Conservation (phyloP, 225 moss, liverwort and hornwort species). For the Anthoceros angustus region DNA sequence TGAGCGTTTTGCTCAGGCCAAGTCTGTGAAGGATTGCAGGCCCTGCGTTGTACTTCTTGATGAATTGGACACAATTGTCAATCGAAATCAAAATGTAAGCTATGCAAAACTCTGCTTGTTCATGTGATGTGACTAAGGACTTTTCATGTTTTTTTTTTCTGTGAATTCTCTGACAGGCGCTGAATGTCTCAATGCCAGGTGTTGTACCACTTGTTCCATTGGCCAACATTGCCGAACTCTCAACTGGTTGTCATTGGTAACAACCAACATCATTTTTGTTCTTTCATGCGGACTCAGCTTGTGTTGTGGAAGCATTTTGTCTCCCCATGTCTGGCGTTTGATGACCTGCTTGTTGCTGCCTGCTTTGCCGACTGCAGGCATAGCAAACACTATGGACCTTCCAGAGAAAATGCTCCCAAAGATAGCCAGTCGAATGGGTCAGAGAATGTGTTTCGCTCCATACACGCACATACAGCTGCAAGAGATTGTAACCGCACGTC, state of each 20-base stretch:
- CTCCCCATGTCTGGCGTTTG: background rate
- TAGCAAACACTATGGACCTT: slow-evolving; percentile 98
- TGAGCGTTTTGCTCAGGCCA: slow-evolving; percentile 57
- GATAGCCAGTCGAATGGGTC: slow-evolving; percentile 90
- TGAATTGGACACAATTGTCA: slow-evolving; percentile 84
- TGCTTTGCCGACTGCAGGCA: slow-evolving; percentile 32
- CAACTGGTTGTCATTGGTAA: slow-evolving; percentile 85
- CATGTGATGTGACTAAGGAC: background rate
- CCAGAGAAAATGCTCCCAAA: slow-evolving; percentile 94
- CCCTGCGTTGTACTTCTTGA: slow-evolving; percentile 89
- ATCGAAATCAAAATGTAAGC: slow-evolving; percentile 76
- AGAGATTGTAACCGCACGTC: slow-evolving; percentile 77
- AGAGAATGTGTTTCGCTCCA: slow-evolving; percentile 76
- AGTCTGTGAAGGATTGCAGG: slow-evolving; percentile 51
- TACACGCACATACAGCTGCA: slow-evolving; percentile 85
- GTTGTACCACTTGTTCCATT: slow-evolving; percentile 89
- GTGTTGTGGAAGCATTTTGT: background rate
- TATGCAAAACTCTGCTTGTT: background rate
- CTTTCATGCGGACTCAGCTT: background rate
- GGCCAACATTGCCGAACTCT: slow-evolving; percentile 77
- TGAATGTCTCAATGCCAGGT: slow-evolving; percentile 31
- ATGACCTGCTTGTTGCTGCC: background rate
- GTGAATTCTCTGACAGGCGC: background rate
- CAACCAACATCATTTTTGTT: background rate
- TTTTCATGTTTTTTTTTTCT: background rate